phyloP scores from a whole-genome alignment of 345 rosid species.

The Turnera subulata region DNA sequence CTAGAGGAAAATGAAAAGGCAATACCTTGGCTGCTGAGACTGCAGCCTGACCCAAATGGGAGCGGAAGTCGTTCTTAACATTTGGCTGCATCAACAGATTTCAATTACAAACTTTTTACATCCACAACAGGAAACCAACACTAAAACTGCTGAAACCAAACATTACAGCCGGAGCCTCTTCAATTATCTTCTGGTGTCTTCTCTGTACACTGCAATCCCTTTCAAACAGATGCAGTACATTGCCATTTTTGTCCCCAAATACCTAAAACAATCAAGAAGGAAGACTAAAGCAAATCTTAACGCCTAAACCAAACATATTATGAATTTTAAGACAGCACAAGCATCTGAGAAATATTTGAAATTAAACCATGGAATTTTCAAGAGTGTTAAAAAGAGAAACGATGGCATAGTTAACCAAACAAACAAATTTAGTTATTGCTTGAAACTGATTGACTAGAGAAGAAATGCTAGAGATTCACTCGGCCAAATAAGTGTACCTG shows the following conservation, averaged over 20 bases:
- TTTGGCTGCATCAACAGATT: constrained; percentile 67
- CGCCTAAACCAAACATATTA: constrained; percentile 10
- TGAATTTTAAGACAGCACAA: constrained; percentile 1
- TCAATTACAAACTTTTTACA: constrained; percentile 21
- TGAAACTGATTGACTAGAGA: neutral
- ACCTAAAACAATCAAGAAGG: constrained; percentile 36
- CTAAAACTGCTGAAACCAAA: constrained; percentile 21
- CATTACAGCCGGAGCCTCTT: constrained; percentile 99
- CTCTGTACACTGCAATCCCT: constrained; percentile 97
- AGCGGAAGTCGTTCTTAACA: constrained; percentile 56
- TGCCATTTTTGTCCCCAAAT: constrained; percentile 87
- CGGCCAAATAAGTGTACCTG: constrained; percentile 46
- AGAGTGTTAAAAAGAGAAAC: neutral
- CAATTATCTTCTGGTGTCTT: constrained; percentile 96
- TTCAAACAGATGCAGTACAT: constrained; percentile 72
- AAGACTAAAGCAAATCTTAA: neutral
- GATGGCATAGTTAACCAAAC: neutral
- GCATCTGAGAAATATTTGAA: neutral
- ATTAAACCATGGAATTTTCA: neutral
- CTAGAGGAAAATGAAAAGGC: constrained; percentile 9
- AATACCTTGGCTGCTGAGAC: constrained; percentile 89
- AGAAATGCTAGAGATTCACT: neutral
- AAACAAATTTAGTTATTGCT: neutral
- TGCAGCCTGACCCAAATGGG: constrained; percentile 78
- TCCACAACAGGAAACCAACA: constrained; percentile 20